Evolutionary conservation across 1,284 basidiomycete species (phyloP).

Genomic region (Quambalaria eucalypti): DNA sequence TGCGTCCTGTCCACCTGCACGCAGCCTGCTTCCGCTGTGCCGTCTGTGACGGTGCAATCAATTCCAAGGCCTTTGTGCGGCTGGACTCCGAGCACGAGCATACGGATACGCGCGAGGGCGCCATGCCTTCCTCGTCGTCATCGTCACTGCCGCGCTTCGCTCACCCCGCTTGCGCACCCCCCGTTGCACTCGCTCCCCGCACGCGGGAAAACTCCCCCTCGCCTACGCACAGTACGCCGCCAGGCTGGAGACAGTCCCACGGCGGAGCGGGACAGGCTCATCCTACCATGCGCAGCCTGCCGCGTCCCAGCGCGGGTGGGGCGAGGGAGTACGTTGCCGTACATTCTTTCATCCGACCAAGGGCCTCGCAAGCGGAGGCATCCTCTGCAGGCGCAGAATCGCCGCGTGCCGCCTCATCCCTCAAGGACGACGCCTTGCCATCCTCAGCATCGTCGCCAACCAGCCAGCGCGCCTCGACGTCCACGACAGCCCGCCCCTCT

Average conservation of each 20-base stretch:
- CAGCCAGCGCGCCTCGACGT: background rate
- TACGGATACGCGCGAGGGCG: too few species aligned
- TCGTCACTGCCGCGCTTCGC: conserved; percentile 3
- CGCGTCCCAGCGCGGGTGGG: background rate
- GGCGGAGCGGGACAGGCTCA: too few species aligned
- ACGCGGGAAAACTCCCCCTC: background rate
- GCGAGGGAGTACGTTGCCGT: background rate
- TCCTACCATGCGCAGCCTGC: conserved; percentile 7
- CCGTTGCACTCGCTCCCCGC: background rate
- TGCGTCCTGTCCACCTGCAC: conserved; percentile 15
- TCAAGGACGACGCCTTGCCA: too few species aligned
- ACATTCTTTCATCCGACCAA: background rate
- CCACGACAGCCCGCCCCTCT: too few species aligned
- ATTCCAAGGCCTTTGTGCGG: conserved; percentile 18
- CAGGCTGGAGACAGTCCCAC: too few species aligned
- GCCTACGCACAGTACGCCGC: background rate
- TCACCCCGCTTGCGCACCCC: conserved; percentile 12
- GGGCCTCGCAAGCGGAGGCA: background rate
- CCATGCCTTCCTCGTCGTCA: too few species aligned
- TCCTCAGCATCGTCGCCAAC: background rate
- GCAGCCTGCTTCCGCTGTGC: conserved; percentile 28
- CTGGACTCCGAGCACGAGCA: background rate
- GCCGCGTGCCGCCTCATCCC: too few species aligned
- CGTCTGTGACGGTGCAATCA: conserved; percentile 16
- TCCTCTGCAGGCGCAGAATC: too few species aligned